phyloP scores from a whole-genome alignment of 768 basidiomycete genomes.

The Pleurotus ostreatus region DNA sequence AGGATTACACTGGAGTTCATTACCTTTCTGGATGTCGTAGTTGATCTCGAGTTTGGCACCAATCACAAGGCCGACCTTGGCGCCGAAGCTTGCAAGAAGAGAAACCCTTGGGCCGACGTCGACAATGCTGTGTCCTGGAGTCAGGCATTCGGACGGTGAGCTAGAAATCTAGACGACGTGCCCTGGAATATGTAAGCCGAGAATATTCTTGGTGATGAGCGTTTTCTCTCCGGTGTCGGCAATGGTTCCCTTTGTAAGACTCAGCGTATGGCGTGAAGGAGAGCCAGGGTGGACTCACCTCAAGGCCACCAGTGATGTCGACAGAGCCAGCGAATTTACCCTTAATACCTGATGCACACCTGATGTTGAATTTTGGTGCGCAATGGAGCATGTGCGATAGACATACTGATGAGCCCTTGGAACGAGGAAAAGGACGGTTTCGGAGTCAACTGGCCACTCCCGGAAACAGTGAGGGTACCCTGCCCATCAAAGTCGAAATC shows the following conservation, averaged over 20 bases:
- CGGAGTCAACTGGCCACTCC: background rate
- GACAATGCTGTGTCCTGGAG: background rate
- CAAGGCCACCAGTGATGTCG: conserved; percentile 6
- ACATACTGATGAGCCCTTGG: conserved; percentile 1
- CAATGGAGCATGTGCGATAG: no score
- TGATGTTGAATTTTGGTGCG: background rate
- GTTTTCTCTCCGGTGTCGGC: conserved; percentile 4
- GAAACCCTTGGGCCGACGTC: conserved; percentile 1
- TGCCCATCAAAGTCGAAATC: conserved; percentile 3
- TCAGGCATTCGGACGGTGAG: background rate
- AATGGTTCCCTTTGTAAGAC: background rate
- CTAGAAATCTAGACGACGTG: background rate
- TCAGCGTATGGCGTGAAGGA: background rate
- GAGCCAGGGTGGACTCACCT: background rate
- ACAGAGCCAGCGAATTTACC: conserved; percentile 4
- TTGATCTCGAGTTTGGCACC: conserved; percentile 6
- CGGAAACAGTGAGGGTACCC: conserved; percentile 2
- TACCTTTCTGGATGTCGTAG: conserved; percentile 6
- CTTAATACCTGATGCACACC: background rate
- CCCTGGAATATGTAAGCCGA: conserved; percentile 1
- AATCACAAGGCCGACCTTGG: conserved; percentile 5
- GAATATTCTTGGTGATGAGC: conserved; percentile 4
- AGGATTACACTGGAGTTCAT: background rate
- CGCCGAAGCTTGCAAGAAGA: conserved; percentile 1
- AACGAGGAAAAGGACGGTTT: conserved; percentile 1